Evolutionary conservation across 352 stramenopile species (phyloP), one percentile per base, ranked within the genome.

Genomic region (Plasmopara halstedii): DNA sequence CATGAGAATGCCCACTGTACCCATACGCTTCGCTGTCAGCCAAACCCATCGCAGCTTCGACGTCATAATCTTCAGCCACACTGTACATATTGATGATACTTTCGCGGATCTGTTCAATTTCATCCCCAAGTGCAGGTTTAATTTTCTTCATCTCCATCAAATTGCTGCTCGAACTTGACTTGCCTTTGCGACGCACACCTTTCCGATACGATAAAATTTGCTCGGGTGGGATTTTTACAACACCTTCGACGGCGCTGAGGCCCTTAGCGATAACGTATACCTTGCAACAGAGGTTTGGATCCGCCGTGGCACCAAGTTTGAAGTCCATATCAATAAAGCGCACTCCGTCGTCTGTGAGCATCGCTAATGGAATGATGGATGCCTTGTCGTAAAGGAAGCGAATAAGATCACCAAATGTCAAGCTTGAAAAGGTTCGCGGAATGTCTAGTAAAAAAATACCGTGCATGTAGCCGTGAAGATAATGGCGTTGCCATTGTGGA

Each of bases 251-350:
- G 0, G 72, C 66, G 4, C 53, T 65, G 6, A 82, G 46, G 2
- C 62, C 60, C 38, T 83, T 83, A 8, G 76, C 75, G 27, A 90
- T 73, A 2, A 70, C 73, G 38, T 86, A 90, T 15, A 90, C 68
- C 29, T 87, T 90, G 56, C 79, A 88, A 50, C 79, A 90, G 32
- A 86, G 22, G 31, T 84, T 88, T 4, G 79, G 79, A 26, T 90
- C 79, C 1, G 79, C 73, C 0, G 73, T 86, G 1, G 58, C 72
- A 2, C 79, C 79, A 6, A 90, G 51, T 46, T 90, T 90, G 53
- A 88, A 90, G 10, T 86, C 73, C 56, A 83, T 75, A 36, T 87
- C 76, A 9, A 85, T 67, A 19, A 87, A 79, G 33, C 80, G 63
- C 11, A 85, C 74, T 8, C 73, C 70, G 31, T 75, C 64, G 14